Conservation (phyloP, 371 early-diverging fungal genomes). For the Mucor mucedo region DNA sequence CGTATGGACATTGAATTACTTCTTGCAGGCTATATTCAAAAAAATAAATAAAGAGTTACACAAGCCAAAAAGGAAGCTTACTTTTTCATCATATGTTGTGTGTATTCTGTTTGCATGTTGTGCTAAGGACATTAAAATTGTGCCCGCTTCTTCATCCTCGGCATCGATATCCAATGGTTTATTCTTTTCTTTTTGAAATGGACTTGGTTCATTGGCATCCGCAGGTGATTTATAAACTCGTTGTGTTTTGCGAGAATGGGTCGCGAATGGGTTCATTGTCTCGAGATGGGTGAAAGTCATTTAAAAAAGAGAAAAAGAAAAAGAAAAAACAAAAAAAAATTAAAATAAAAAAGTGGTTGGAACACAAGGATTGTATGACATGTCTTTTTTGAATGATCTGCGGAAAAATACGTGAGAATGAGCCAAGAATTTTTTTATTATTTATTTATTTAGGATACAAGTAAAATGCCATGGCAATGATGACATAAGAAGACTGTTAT, state of each 20-base stretch:
- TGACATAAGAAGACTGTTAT: constrained; percentile 21
- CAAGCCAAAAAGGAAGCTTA: background rate
- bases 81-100: constrained; percentile 13
- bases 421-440: background rate
- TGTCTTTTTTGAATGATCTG: background rate
- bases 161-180: constrained; percentile 28
- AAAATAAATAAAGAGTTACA: background rate
- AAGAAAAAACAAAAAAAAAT: constrained; percentile 3
- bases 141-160: constrained; percentile 30
- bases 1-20: constrained; percentile 29
- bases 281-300: constrained; percentile 7
- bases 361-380: background rate
- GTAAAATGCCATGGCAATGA: constrained; percentile 22
- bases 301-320: background rate
- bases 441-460: constrained; percentile 19
- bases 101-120: constrained; percentile 12
- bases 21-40: constrained; percentile 12
- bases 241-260: constrained; percentile 17
- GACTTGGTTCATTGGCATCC: constrained; percentile 6
- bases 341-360: background rate
- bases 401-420: background rate
- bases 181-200: constrained; percentile 12
- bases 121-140: constrained; percentile 29
- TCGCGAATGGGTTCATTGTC: background rate
- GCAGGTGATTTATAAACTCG: constrained; percentile 23